Evolutionary conservation across 2,329 filamentous ascomycete species (phyloP).

Genomic region (Colletotrichum echinochloae): DNA sequence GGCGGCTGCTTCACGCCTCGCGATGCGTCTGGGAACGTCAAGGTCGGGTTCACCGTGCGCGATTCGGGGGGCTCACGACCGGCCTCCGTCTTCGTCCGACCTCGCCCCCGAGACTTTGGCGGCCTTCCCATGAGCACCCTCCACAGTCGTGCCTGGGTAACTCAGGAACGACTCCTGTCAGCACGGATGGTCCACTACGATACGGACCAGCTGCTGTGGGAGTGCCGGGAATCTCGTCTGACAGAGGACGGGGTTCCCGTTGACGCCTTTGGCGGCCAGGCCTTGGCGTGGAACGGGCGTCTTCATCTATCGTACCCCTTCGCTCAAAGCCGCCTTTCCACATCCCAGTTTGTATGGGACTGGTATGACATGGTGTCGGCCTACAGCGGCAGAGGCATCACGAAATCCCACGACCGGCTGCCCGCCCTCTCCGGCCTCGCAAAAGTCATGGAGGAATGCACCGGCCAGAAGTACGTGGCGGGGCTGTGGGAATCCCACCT

Average conservation of each 20-base stretch:
- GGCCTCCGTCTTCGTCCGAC: not conserved
- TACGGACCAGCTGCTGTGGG: slow-evolving; percentile 40
- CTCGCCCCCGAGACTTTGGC: not conserved
- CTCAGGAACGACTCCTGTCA: slow-evolving; percentile 44
- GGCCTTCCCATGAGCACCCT: slow-evolving; percentile 13
- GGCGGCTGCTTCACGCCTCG: not conserved
- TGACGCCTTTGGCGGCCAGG: not conserved
- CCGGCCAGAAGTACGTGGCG: not conserved
- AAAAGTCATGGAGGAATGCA: slow-evolving; percentile 6
- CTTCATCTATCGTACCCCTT: slow-evolving; percentile 8
- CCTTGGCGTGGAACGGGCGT: not conserved
- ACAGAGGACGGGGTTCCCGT: not conserved
- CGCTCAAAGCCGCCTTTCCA: not conserved
- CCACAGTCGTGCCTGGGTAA: slow-evolving; percentile 42
- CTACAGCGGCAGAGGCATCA: not conserved
- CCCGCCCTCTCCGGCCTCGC: slow-evolving; percentile 9
- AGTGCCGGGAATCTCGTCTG: slow-evolving; percentile 33
- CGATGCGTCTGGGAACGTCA: not conserved
- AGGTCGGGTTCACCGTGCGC: not conserved
- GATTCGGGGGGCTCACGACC: too few species aligned
- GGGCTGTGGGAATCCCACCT: not conserved
- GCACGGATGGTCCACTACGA: slow-evolving; percentile 42
- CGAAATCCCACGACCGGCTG: not conserved
- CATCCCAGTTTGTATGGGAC: slow-evolving; percentile 7
- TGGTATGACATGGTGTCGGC: slow-evolving; percentile 15